phyloP scores from a whole-genome alignment of 75 land plant species.

The Azolla pinnata region DNA sequence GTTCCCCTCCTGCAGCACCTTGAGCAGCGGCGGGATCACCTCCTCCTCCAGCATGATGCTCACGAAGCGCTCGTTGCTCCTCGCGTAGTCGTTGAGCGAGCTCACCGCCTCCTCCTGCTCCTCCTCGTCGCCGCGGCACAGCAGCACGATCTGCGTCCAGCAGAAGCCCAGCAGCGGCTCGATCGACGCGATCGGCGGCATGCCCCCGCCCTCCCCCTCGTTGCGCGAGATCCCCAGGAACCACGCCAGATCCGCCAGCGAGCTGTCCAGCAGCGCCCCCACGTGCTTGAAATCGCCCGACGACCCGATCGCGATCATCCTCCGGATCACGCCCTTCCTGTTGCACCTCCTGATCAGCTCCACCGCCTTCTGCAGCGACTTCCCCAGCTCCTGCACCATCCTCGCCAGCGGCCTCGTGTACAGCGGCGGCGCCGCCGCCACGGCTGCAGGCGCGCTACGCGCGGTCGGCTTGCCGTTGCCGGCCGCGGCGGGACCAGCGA shows the following conservation, averaged over 20 bases:
- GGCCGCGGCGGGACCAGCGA: constrained; percentile 30
- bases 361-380: constrained; percentile 45
- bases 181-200: constrained; percentile 85
- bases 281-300: constrained; percentile 45
- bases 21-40: constrained; percentile 50
- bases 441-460: constrained; percentile 12
- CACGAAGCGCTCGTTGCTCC: constrained; percentile 55
- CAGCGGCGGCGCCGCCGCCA: not conserved
- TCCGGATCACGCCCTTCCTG: not conserved
- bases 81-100: constrained; percentile 41
- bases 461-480: too few relatives aligned
- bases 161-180: constrained; percentile 76
- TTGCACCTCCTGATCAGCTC: constrained; percentile 43
- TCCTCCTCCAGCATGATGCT: constrained; percentile 74
- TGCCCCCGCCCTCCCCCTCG: constrained; percentile 26
- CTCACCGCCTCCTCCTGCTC: constrained; percentile 49
- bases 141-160: constrained; percentile 83
- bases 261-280: constrained; percentile 42
- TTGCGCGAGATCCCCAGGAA: constrained; percentile 53
- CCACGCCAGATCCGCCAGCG: constrained; percentile 73
- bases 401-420: constrained; percentile 43
- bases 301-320: constrained; percentile 14
- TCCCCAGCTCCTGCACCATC: constrained; percentile 32
- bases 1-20: constrained; percentile 24
- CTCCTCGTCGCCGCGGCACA: constrained; percentile 35